Percentiles rank a stretch among this genome's conserved stretches.
These are phyloP conservation scores for Penicillium crystallinum DNA, from an alignment of 495 filamentous ascomycete genomes.

Conservation along the genomic window DNA sequence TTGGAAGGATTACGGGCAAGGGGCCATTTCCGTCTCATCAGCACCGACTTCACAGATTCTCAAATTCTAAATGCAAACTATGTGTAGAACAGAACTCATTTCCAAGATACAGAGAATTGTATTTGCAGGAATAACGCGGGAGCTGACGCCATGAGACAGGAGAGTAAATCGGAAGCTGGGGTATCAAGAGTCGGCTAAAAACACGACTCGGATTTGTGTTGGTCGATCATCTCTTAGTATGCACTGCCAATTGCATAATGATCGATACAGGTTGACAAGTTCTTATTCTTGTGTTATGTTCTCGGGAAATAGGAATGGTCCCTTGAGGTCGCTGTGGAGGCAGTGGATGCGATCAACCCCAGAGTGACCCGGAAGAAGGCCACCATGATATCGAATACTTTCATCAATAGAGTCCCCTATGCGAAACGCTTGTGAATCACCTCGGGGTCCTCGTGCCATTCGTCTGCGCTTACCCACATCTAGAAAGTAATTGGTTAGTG, in stretches of 20 bases:
- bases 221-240: constrained; percentile 12
- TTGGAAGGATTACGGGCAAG: no score
- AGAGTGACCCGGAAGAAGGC: background rate
- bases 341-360: background rate
- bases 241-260: constrained; percentile 1
- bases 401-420: constrained; percentile 29
- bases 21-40: no score
- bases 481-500: constrained; percentile 32
- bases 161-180: constrained; percentile 21
- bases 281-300: background rate
- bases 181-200: constrained; percentile 36
- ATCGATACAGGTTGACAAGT: background rate
- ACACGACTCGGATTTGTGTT: constrained; percentile 19
- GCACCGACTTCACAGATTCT: background rate
- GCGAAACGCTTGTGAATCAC: constrained; percentile 97
- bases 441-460: constrained; percentile 99
- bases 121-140: constrained; percentile 7
- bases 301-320: background rate
- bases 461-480: constrained; percentile 99
- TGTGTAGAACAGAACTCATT: background rate
- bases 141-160: constrained; percentile 10
- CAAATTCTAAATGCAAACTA: background rate
- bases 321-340: background rate
- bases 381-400: background rate
- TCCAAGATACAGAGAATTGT: constrained; percentile 4